Evolutionary conservation across 1,139 yeast species (phyloP).

Genomic region (Zhuliangozyma blackwelliae): DNA sequence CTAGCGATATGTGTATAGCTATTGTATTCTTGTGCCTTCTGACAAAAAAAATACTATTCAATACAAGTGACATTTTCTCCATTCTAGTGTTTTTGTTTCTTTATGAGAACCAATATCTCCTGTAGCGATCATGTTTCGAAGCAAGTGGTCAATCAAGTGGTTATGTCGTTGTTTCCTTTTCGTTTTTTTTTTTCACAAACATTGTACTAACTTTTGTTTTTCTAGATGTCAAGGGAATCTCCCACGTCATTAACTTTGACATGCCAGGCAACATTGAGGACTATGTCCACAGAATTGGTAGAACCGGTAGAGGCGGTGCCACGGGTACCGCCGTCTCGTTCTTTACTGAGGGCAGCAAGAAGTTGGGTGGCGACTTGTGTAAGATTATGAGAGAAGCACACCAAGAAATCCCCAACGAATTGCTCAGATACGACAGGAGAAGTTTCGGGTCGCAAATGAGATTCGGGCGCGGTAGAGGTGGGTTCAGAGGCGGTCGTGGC

Average conservation of each 20-base stretch:
- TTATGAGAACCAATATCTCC: too few relatives aligned
- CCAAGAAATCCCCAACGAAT: constrained; percentile 73
- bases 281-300: constrained; percentile 92
- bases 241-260: constrained; percentile 88
- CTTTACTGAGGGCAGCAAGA: constrained; percentile 83
- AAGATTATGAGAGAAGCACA: constrained; percentile 94
- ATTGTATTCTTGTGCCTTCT: not conserved
- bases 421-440: constrained; percentile 54
- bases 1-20: not conserved
- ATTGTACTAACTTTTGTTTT: constrained; percentile 27
- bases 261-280: constrained; percentile 98
- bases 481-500: constrained; percentile 53
- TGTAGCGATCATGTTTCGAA: too few relatives aligned
- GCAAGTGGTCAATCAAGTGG: too few relatives aligned
- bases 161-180: too few relatives aligned
- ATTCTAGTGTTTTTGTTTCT: too few relatives aligned
- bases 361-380: constrained; percentile 86
- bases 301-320: constrained; percentile 99
- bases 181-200: not conserved
- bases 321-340: constrained; percentile 93
- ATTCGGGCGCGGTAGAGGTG: constrained; percentile 53
- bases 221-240: constrained; percentile 94
- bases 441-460: constrained; percentile 51
- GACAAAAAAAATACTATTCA: too few relatives aligned
- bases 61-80: too few relatives aligned